Evolutionary conservation across 2,329 filamentous ascomycete genomes (phyloP), one percentile per base, ranked within the genome.

Genomic region (Chrysoporthe puriensis): DNA sequence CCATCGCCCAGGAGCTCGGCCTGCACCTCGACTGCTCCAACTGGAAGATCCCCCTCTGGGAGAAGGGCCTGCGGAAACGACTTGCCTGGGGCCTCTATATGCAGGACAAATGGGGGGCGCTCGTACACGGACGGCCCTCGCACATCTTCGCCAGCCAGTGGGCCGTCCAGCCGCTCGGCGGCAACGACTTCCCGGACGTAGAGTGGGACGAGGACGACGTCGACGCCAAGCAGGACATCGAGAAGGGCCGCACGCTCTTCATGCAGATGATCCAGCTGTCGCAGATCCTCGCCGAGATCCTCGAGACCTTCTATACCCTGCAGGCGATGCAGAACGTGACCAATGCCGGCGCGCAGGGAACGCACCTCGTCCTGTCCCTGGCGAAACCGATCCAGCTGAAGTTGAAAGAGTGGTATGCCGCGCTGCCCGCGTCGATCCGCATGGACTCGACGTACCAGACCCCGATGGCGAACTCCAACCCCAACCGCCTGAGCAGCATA

Each of bases 91-190:
- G 84, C 1, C 76, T 90, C 0, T 90, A 85, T 70, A 87, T 89
- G 81, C 88, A 90, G 73, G 88, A 91, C 71, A 79, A 86, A 78
- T 97, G 94, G 94, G 92, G 91, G 18, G 90, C 93, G 1, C 83
- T 97, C 26, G 90, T 96, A 34, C 92, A 96, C 74, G 93, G 93
- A 59, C 89, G 93, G 13, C 94, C 93, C 0, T 96, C 93, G 4
- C 93, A 96, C 72, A 86, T 89, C 52, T 86, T 87, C 71, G 77
- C 82, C 26, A 80, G 83, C 59, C 88, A 96, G 77, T 97, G 93
- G 93, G 93, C 90, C 1, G 93, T 97, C 6, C 84, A 85, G 67
- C 76, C 83, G 7, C 84, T 93, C n/a, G 84, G 81, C 4, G 78
- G 83, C 58, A 87, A 89, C 67, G 91, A 94, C 76, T 94, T 94